phyloP scores from a whole-genome alignment of 768 basidiomycete species.

The Dacryopinax primogenitus region DNA sequence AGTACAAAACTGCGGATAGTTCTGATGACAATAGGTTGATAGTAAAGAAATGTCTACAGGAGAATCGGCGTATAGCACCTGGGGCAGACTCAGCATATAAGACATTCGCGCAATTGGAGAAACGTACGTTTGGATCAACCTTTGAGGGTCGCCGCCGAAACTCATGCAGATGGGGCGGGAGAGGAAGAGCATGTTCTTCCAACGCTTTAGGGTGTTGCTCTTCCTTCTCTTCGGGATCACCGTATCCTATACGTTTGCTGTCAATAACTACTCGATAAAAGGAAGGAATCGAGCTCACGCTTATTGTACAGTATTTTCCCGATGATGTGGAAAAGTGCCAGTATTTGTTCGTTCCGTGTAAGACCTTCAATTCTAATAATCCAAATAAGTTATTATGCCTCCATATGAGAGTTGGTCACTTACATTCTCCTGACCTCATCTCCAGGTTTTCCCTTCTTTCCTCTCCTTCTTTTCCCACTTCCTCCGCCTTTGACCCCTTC shows the following conservation, averaged over 20 bases:
- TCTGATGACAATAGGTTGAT: conserved; percentile 85
- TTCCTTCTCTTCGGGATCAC: conserved; percentile 50
- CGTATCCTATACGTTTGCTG: conserved; percentile 43
- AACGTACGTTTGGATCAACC: conserved; percentile 57
- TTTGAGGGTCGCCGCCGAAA: conserved; percentile 58
- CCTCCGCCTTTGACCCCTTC: conserved; percentile 19
- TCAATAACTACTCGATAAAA: conserved; percentile 9
- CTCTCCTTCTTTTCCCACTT: conserved; percentile 29
- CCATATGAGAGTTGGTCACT: conserved; percentile 13
- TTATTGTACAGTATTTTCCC: conserved; percentile 95
- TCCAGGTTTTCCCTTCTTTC: conserved; percentile 17
- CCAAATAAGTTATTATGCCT: background rate
- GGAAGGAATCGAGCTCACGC: conserved; percentile 38
- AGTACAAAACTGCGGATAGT: conserved; percentile 73
- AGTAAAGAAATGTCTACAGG: conserved; percentile 86
- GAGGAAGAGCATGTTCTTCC: conserved; percentile 35
- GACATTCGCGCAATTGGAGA: background rate
- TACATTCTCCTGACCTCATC: conserved; percentile 24
- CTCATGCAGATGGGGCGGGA: conserved; percentile 47
- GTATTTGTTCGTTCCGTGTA: conserved; percentile 69
- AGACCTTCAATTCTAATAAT: conserved; percentile 49
- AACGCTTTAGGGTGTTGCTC: conserved; percentile 41
- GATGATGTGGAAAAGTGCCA: conserved; percentile 81
- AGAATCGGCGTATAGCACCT: conserved; percentile 68
- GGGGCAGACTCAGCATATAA: no score